Evolutionary conservation across 2,329 filamentous ascomycete species (phyloP).

Genomic region (Dactylonectria estremocensis): DNA sequence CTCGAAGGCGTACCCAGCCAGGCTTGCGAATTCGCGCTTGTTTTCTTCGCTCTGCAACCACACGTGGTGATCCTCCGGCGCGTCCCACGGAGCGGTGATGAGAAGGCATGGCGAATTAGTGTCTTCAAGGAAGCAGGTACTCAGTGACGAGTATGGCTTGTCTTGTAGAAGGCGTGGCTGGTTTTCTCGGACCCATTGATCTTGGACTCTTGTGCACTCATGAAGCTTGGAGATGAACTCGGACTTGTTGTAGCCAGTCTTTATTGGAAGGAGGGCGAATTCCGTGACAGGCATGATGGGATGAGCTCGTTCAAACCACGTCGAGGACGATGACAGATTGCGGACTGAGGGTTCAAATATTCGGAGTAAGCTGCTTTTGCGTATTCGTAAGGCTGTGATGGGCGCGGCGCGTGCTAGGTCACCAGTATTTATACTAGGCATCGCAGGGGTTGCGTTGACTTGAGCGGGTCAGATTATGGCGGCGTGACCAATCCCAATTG

Average conservation of each 20-base stretch:
- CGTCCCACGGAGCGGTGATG: constrained; percentile 63
- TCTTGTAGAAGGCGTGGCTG: constrained; percentile 53
- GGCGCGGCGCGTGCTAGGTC: constrained; percentile 6
- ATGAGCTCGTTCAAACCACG: background rate
- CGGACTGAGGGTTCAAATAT: constrained; percentile 12
- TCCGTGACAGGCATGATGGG: constrained; percentile 58
- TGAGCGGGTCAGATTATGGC: constrained; percentile 25
- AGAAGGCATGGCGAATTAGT: constrained; percentile 57
- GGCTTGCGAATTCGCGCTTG: constrained; percentile 50
- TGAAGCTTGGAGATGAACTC: constrained; percentile 54
- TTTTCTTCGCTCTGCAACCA: constrained; percentile 64
- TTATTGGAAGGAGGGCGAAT: constrained; percentile 55
- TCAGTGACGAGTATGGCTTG: constrained; percentile 52
- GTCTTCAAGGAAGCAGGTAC: constrained; percentile 54
- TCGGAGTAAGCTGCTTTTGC: constrained; percentile 1
- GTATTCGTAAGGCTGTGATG: constrained; percentile 6
- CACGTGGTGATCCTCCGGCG: constrained; percentile 56
- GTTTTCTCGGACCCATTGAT: constrained; percentile 57
- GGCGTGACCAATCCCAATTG: constrained; percentile 8
- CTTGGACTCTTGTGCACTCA: constrained; percentile 54
- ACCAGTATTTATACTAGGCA: constrained; percentile 7
- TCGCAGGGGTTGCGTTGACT: constrained; percentile 28
- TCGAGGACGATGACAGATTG: background rate
- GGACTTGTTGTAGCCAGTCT: constrained; percentile 47
- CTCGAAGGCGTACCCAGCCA: constrained; percentile 54